Evolutionary conservation across 169 alveolate genomes (phyloP).

Genomic region (Plasmodium reichenowi): DNA sequence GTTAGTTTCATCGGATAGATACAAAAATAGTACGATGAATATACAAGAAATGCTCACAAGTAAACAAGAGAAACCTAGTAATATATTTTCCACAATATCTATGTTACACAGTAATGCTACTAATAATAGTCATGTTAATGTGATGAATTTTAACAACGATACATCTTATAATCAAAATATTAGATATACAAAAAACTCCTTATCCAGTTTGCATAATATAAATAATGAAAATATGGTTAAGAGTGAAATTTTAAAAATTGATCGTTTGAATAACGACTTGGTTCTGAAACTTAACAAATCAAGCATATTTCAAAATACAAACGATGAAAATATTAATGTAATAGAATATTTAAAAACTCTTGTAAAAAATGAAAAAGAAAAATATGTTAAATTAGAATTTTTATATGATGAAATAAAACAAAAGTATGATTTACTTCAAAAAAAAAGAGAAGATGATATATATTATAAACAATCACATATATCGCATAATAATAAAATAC

Average conservation of each 20-base stretch:
- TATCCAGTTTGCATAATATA: not conserved
- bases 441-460: slow-evolving; percentile 48
- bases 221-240: slow-evolving; percentile 11
- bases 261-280: slow-evolving; percentile 9
- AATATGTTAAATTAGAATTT: slow-evolving; percentile 42
- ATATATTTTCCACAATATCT: not conserved
- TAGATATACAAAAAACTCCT: not conserved
- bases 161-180: not conserved
- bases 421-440: slow-evolving; percentile 34
- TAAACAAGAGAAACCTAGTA: not conserved
- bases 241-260: slow-evolving; percentile 26
- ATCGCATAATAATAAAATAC: not conserved
- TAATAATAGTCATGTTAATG: not conserved
- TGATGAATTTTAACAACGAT: not conserved
- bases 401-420: slow-evolving; percentile 68
- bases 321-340: slow-evolving; percentile 20
- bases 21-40: not conserved
- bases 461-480: not conserved
- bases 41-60: not conserved
- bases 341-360: slow-evolving; percentile 42
- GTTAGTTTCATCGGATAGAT: not conserved
- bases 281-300: slow-evolving; percentile 29
- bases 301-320: slow-evolving; percentile 1
- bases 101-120: not conserved
- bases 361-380: slow-evolving; percentile 57